These are phyloP conservation scores for Pleurotus ostreatus DNA, from an alignment of 768 basidiomycete species.

Conservation along the genomic window DNA sequence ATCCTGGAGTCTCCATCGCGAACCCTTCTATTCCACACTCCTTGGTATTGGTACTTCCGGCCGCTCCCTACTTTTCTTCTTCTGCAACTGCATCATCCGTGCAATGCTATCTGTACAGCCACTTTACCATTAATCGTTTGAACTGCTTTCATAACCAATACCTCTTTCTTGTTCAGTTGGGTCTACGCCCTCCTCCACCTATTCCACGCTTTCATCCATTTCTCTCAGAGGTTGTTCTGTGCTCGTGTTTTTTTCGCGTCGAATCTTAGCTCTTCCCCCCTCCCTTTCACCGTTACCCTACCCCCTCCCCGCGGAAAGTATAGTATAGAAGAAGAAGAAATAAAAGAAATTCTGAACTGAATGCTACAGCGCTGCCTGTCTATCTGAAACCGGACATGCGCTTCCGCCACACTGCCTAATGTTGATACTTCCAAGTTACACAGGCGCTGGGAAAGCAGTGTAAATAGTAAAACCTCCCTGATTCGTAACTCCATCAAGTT, in stretches of 20 bases:
- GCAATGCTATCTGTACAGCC: neutral
- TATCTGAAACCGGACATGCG: neutral
- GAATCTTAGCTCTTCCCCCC: neutral
- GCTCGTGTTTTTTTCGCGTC: neutral
- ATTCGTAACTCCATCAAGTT: too few species aligned
- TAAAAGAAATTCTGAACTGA: neutral
- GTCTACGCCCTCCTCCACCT: neutral
- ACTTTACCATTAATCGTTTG: neutral
- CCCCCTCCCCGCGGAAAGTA: neutral
- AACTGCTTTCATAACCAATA: neutral
- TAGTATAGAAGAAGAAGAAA: neutral
- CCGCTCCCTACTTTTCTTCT: neutral
- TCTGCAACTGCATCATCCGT: neutral
- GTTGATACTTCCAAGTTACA: neutral
- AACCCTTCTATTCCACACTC: neutral
- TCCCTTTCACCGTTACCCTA: neutral
- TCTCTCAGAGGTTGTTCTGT: neutral
- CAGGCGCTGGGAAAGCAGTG: too few species aligned
- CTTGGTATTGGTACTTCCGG: neutral
- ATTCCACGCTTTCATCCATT: neutral
- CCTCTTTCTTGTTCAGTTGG: neutral
- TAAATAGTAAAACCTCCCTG: too few species aligned
- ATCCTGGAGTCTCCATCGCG: neutral
- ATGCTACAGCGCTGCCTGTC: neutral
- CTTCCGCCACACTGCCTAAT: neutral